These are phyloP conservation scores for Hansfordia pulvinata DNA, from an alignment of 2,329 filamentous ascomycete species.

Conservation along the genomic window DNA sequence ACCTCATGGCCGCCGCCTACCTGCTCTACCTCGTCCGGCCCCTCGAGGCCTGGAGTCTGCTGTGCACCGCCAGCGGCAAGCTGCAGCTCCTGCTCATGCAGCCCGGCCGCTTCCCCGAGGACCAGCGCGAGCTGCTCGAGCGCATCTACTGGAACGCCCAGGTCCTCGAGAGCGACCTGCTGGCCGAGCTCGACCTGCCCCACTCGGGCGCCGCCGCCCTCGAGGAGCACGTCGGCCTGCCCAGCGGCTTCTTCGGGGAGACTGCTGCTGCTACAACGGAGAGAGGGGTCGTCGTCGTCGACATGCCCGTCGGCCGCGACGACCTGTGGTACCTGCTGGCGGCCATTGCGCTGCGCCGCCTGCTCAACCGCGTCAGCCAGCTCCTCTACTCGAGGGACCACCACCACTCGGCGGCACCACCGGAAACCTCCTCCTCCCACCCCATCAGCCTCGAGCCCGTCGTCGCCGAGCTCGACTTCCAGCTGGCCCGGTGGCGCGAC, in stretches of 20 bases:
- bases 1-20: slow-evolving; percentile 69
- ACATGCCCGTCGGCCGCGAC: slow-evolving; percentile 59
- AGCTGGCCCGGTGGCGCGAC: slow-evolving; percentile 77
- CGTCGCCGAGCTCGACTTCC: slow-evolving; percentile 68
- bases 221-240: slow-evolving; percentile 67
- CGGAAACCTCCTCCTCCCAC: slow-evolving; percentile 55
- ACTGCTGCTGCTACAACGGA: slow-evolving; percentile 43
- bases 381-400: slow-evolving; percentile 66
- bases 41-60: slow-evolving; percentile 68
- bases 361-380: slow-evolving; percentile 68
- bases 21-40: slow-evolving; percentile 72
- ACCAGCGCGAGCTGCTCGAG: slow-evolving; percentile 60
- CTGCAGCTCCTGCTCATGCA: slow-evolving; percentile 66
- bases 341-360: slow-evolving; percentile 64
- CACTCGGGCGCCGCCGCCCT: slow-evolving; percentile 75
- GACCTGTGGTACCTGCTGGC: slow-evolving; percentile 80
- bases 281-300: no score
- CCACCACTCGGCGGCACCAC: no score
- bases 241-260: slow-evolving; percentile 65
- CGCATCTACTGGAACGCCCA: slow-evolving; percentile 77
- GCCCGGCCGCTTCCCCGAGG: slow-evolving; percentile 54
- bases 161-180: slow-evolving; percentile 66
- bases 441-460: slow-evolving; percentile 64
- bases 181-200: slow-evolving; percentile 68
- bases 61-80: slow-evolving; percentile 72